Evolutionary conservation across 2,329 filamentous ascomycete genomes (phyloP), one percentile per base, ranked within the genome.

Genomic region (Aspergillus candidus): DNA sequence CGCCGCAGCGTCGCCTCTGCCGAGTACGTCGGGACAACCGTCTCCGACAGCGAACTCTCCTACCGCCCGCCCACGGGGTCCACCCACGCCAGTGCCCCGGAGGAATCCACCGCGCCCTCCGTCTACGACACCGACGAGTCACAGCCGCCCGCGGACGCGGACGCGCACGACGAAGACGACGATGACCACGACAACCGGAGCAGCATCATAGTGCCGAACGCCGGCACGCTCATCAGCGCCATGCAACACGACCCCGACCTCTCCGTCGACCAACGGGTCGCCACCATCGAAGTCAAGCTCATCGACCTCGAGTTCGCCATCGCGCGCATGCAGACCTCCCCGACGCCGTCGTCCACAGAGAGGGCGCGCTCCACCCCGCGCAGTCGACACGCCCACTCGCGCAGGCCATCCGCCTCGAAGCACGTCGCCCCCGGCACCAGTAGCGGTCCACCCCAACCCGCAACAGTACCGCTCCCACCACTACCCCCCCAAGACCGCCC

Each of bases 261-360:
- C 13, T 68, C 61, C 3, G 53, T 74, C 1, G 71, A 72, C 44
- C 70, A 74, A 43, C 63, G 72, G 37, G 50, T 75, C n/a, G 69
- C 69, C 30, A 74, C 72, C 0, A 56, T 75, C 6, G 72, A 75
- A 47, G 72, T 75, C 15, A 75, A 75, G 47, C 55, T 74, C 39
- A 72, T 73, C 50, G 72, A 74, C 38, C 60, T 75, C 4, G 72
- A 75, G 50, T 72, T 72, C 43, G 72, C 72, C 4, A 70, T 75
- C 47, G 69, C 71, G 1, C 69, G 72, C 41, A 62, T 75, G 46
- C 72, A 74, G 51, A 66, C 60, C 37, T 60, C 52, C 27, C 51
- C 59, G 11, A 45, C 55, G 15, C 15, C 40, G 32, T 47, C 44
- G 6, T 40, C 44, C 14, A 42, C 36, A 3, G 18, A n/a, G 15